Evolutionary conservation across 2,329 filamentous ascomycete species (phyloP).

Genomic region (Aspergillus sp.): DNA sequence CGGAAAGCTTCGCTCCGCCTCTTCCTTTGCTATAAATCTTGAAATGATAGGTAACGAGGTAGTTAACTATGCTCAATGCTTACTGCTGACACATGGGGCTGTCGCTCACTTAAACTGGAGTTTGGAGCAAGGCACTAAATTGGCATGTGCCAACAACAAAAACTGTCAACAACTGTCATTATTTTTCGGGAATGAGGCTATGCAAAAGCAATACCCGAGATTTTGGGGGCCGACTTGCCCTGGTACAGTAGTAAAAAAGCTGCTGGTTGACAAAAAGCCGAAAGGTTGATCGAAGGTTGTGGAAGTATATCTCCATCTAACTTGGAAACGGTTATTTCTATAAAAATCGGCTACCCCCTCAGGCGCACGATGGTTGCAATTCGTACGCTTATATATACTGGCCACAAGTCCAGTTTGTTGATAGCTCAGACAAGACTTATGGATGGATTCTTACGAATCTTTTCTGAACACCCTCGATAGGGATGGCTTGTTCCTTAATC

Average conservation of each 20-base stretch:
- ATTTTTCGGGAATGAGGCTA: neutral
- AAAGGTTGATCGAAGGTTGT: neutral
- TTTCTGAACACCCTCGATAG: no score
- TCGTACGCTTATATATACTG: no score
- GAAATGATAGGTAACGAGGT: neutral
- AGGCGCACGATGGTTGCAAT: no score
- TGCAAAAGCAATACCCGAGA: neutral
- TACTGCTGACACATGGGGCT: neutral
- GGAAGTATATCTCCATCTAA: no score
- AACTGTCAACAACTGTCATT: neutral
- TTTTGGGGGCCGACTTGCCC: neutral
- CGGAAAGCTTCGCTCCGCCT: constrained; percentile 3
- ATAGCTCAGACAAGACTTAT: no score
- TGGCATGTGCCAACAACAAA: neutral
- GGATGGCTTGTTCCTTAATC: no score
- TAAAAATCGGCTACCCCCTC: no score
- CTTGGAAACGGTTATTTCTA: no score
- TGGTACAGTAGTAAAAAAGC: neutral
- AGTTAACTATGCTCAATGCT: neutral
- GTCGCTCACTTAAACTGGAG: neutral
- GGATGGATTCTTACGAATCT: no score
- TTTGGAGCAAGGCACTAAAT: neutral
- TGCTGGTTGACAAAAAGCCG: neutral
- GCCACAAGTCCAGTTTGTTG: no score
- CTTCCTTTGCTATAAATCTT: neutral